These are phyloP conservation scores for Neohortaea acidophila DNA, from an alignment of 495 filamentous ascomycete species.

Conservation along the genomic window DNA sequence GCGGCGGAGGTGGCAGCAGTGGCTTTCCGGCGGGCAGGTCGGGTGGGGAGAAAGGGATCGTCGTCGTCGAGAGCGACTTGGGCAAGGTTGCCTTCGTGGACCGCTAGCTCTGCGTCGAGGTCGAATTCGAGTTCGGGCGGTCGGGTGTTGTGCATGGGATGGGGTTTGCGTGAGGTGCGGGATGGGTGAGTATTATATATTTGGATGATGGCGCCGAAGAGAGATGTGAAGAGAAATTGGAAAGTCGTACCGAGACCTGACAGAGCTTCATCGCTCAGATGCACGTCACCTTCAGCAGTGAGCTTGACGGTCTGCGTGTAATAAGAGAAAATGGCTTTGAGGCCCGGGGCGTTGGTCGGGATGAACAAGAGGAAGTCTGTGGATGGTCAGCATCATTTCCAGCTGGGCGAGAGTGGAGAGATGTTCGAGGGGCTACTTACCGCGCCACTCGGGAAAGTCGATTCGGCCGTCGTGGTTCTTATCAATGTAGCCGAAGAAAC, in stretches of 20 bases:
- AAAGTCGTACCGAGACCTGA: constrained; percentile 85
- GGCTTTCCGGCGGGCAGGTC: constrained; percentile 15
- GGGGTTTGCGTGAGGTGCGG: not conserved
- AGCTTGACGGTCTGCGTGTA: constrained; percentile 81
- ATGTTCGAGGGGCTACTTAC: too few species aligned
- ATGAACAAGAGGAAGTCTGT: constrained; percentile 95
- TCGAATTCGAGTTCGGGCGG: constrained; percentile 4
- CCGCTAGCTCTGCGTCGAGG: constrained; percentile 12
- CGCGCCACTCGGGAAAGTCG: constrained; percentile 83
- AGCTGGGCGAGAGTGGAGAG: not conserved
- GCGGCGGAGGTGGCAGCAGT: not conserved
- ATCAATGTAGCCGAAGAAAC: constrained; percentile 82
- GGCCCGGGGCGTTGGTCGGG: constrained; percentile 52
- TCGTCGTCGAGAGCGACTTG: constrained; percentile 4
- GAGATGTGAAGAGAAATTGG: constrained; percentile 52
- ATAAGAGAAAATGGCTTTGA: constrained; percentile 81
- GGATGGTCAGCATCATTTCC: constrained; percentile 12
- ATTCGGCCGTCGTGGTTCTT: constrained; percentile 78
- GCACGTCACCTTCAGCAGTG: constrained; percentile 86
- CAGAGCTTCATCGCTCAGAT: constrained; percentile 72
- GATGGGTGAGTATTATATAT: constrained; percentile 5
- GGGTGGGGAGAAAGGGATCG: constrained; percentile 14
- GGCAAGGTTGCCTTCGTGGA: constrained; percentile 27
- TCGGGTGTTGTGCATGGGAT: constrained; percentile 1
- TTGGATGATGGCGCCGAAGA: constrained; percentile 51